Percentiles rank a stretch among this genome's conserved stretches.
phyloP scores from a whole-genome alignment of 2,329 filamentous ascomycete genomes.

The Clonostachys solani region DNA sequence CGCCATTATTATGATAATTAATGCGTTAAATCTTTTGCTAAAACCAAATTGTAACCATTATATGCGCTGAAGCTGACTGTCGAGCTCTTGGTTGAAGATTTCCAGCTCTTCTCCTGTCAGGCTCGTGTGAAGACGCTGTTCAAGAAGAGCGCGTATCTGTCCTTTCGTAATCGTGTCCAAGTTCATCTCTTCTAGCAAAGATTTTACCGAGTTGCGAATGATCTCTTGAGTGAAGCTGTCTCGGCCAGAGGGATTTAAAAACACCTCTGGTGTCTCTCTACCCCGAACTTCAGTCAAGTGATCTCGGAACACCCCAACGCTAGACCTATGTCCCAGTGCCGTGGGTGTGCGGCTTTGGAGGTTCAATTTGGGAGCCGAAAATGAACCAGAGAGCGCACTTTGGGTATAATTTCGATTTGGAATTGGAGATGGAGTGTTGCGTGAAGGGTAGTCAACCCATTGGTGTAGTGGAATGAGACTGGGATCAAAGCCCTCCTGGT shows the following conservation, averaged over 20 bases:
- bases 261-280: too few relatives aligned
- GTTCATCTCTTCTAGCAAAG: slow-evolving; percentile 82
- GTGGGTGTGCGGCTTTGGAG: slow-evolving; percentile 55
- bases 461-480: slow-evolving; percentile 88
- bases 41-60: slow-evolving; percentile 30
- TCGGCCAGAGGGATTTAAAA: too few relatives aligned
- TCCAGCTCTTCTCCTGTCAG: slow-evolving; percentile 78
- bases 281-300: slow-evolving; percentile 38
- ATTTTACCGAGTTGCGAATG: slow-evolving; percentile 83
- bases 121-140: slow-evolving; percentile 89
- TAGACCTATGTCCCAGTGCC: slow-evolving; percentile 39
- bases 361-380: slow-evolving; percentile 17
- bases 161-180: slow-evolving; percentile 98
- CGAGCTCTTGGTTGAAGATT: slow-evolving; percentile 91
- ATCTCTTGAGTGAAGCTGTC: slow-evolving; percentile 47
- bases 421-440: slow-evolving; percentile 70
- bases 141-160: slow-evolving; percentile 84
- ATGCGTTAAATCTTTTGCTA: too few relatives aligned
- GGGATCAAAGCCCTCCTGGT: slow-evolving; percentile 79
- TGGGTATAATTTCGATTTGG: too few relatives aligned
- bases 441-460: slow-evolving; percentile 91
- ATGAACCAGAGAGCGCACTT: too few relatives aligned
- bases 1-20: too few relatives aligned
- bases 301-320: slow-evolving; percentile 69
- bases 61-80: slow-evolving; percentile 91